A percentile compares a stretch with the other conserved stretches of the same genome.
phyloP scores from a whole-genome alignment of 2,329 filamentous ascomycete species.

The Trichoderma sp. region DNA sequence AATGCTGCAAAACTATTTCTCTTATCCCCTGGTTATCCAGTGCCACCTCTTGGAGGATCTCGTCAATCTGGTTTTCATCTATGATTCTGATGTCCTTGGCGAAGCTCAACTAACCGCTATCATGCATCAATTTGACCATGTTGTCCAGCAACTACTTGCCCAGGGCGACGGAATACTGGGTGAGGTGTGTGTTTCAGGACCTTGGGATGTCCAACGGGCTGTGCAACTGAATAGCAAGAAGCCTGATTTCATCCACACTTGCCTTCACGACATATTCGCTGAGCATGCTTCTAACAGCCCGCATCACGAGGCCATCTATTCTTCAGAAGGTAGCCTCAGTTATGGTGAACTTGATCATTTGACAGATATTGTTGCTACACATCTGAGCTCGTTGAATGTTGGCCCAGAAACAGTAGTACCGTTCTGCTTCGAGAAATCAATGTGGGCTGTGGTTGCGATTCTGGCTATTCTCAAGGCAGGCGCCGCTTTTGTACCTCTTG shows the following conservation, averaged over 20 bases:
- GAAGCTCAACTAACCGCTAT: neutral
- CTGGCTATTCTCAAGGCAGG: conserved; percentile 30
- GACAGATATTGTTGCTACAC: neutral
- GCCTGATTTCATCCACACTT: neutral
- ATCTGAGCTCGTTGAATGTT: conserved; percentile 25
- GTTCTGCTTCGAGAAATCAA: conserved; percentile 24
- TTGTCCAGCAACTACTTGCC: conserved; percentile 6
- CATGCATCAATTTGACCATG: conserved; percentile 13
- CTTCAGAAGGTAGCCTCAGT: conserved; percentile 7
- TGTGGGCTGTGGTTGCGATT: conserved; percentile 25
- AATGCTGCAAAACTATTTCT: conserved; percentile 15
- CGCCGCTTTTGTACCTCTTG: conserved; percentile 29
- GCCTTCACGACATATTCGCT: conserved; percentile 5
- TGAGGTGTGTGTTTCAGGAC: neutral
- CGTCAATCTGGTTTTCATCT: conserved; percentile 8
- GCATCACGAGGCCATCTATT: conserved; percentile 15
- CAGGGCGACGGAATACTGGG: neutral
- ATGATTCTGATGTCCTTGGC: neutral
- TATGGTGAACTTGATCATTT: conserved; percentile 16
- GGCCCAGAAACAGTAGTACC: conserved; percentile 24
- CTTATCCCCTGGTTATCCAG: conserved; percentile 14
- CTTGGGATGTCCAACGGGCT: conserved; percentile 13
- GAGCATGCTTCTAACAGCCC: conserved; percentile 1
- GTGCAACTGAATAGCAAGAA: neutral
- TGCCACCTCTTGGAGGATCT: neutral